A percentile compares a stretch with the other conserved stretches of the same genome.
Evolutionary conservation across 164 flowering plant genomes (phyloP).

Genomic region (Vitis rupestris): DNA sequence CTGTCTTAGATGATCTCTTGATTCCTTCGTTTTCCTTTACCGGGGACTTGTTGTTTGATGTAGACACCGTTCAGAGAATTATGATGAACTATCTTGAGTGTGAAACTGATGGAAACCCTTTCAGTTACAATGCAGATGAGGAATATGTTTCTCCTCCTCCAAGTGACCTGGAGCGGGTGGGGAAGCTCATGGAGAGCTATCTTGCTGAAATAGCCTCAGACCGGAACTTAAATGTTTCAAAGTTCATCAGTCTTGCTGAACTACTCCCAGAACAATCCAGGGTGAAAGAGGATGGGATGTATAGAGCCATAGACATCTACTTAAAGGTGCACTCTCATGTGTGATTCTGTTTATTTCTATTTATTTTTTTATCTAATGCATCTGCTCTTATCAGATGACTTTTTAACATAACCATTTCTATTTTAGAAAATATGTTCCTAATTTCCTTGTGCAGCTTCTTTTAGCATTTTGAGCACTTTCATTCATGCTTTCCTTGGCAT

Average conservation of each 20-base stretch:
- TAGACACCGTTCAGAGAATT: slow-evolving; percentile 79
- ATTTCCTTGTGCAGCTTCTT: not conserved
- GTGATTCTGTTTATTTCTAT: not conserved
- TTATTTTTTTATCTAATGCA: not conserved
- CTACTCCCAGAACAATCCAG: slow-evolving; percentile 78
- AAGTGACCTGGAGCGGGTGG: slow-evolving; percentile 66
- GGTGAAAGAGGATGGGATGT: slow-evolving; percentile 85
- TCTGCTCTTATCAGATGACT: not conserved
- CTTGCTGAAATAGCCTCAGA: slow-evolving; percentile 94
- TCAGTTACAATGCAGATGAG: slow-evolving; percentile 35
- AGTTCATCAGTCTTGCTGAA: slow-evolving; percentile 71
- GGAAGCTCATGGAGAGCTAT: slow-evolving; percentile 81
- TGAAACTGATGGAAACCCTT: slow-evolving; percentile 39
- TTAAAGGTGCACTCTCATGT: slow-evolving; percentile 57
- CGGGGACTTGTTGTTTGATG: slow-evolving; percentile 81
- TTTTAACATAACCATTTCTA: not conserved
- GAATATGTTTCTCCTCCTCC: slow-evolving; percentile 45
- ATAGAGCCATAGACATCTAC: slow-evolving; percentile 91
- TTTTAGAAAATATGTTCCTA: not conserved
- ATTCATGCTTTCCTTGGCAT: not conserved
- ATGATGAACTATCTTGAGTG: slow-evolving; percentile 63
- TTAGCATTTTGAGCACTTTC: not conserved
- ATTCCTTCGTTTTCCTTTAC: slow-evolving; percentile 77
- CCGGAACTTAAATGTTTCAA: slow-evolving; percentile 54
- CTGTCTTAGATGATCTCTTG: slow-evolving; percentile 85